Percentiles rank a stretch among this genome's conserved stretches.
phyloP scores from a whole-genome alignment of 805 yeast genomes.

The Scheffersomyces coipomensis region DNA sequence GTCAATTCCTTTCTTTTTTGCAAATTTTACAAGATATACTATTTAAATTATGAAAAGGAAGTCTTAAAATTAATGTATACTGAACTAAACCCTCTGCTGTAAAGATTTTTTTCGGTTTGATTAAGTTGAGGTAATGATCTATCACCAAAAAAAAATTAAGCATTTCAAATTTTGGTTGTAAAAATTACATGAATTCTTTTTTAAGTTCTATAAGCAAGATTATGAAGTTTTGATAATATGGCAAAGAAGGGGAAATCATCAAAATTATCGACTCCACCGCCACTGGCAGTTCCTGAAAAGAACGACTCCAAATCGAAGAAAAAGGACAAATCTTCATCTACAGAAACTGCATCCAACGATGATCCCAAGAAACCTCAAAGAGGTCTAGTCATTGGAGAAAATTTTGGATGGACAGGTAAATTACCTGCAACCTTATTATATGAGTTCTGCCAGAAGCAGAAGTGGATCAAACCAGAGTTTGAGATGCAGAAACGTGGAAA shows the following conservation, averaged over 20 bases:
- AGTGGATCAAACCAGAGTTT: conserved; percentile 86
- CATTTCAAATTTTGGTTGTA: no score
- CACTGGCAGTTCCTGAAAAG: not conserved
- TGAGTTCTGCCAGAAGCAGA: conserved; percentile 82
- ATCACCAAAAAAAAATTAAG: not conserved
- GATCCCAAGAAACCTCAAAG: conserved; percentile 32
- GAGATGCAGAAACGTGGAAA: conserved; percentile 50
- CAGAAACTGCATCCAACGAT: conserved; percentile 3
- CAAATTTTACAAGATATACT: no score
- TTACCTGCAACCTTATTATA: conserved; percentile 82
- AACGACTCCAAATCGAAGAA: conserved; percentile 1
- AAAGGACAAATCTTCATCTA: conserved; percentile 2
- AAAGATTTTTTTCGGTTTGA: no score
- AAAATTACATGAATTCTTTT: no score
- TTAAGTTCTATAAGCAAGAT: no score
- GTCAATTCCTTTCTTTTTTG: conserved; percentile 36
- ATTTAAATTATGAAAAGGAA: no score
- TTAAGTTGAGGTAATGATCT: not conserved
- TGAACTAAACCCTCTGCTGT: no score
- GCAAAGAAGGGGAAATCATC: conserved; percentile 13
- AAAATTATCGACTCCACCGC: conserved; percentile 5
- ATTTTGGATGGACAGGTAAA: conserved; percentile 92
- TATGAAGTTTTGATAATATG: no score
- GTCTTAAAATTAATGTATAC: no score
- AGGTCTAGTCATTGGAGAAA: conserved; percentile 47